Evolutionary conservation across 768 basidiomycete genomes (phyloP), one percentile per base, ranked within the genome.

Genomic region (Lactifluus hygrophoroides): DNA sequence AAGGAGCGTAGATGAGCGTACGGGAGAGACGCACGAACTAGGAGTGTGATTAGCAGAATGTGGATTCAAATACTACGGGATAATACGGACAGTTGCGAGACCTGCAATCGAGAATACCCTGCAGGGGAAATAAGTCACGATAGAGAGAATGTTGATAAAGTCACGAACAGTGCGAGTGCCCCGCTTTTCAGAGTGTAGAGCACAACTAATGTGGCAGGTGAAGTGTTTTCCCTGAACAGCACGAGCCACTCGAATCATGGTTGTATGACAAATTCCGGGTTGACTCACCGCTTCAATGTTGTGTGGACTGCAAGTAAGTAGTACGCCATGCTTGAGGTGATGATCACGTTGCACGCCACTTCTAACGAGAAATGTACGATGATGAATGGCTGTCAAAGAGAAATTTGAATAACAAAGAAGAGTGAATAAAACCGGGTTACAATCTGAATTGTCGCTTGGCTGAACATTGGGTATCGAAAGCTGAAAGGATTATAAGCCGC

Each of bases 171-270:
- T 23, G 40, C n/a, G 30, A 56, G 38, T 6, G 28, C 47, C 21
- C 56, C 56, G 27, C 56, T 56, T 5, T 32, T 56, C 13, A 56
- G 14, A 6, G 14, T 43, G 27, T 56, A 56, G 38, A 56, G 21
- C 14, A 30, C 48, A 2, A 56, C 48, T 3, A n/a, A 32, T 16
- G 48, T 34, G 21, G 46, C 40, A 7, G 35, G 37, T 13, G 38
- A 48, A 13, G 40, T 9, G 16, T 42, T 38, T 23, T 30, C 23
- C 56, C 47, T 56, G 48, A 2, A 10, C 11, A 35, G 17, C 19
- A 6, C 10, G 3, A 34, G 19, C 25, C 43, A 30, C 43, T 54
- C 30, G 9, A 32, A 5, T 32, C 17, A 42, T 5, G 9, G n/a
- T 44, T 32, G 30, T 37, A 30, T 19, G 16, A 10, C 25, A 10